phyloP scores from a whole-genome alignment of 495 filamentous ascomycete species.

The Penicillium robsamsonii region DNA sequence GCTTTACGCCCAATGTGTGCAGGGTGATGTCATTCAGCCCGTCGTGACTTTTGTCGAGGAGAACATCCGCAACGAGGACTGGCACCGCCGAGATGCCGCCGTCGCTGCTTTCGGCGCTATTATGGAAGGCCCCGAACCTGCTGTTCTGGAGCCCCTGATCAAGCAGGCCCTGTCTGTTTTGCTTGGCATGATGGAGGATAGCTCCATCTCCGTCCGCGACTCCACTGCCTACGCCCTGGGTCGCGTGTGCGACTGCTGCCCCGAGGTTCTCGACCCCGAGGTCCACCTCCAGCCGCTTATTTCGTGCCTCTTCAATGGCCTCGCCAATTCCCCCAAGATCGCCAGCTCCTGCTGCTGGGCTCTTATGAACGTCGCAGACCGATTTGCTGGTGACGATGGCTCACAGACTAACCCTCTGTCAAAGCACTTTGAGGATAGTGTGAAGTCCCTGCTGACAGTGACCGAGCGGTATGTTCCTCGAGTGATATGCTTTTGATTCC shows the following conservation, averaged over 20 bases:
- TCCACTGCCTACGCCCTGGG: slow-evolving; percentile 97
- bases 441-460: slow-evolving; percentile 76
- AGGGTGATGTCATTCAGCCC: slow-evolving; percentile 71
- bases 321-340: slow-evolving; percentile 93
- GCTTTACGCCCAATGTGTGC: slow-evolving; percentile 89
- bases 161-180: slow-evolving; percentile 90
- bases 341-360: slow-evolving; percentile 98
- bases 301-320: slow-evolving; percentile 81
- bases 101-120: slow-evolving; percentile 98
- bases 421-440: slow-evolving; percentile 88
- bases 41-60: slow-evolving; percentile 88
- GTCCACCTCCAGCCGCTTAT: slow-evolving; percentile 81
- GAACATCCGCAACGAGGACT: slow-evolving; percentile 85
- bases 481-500: slow-evolving; percentile 3
- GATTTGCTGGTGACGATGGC: slow-evolving; percentile 81
- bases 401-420: slow-evolving; percentile 79
- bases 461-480: slow-evolving; percentile 65
- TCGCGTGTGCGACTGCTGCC: slow-evolving; percentile 87
- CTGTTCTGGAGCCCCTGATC: slow-evolving; percentile 81
- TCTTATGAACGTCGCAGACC: slow-evolving; percentile 95
- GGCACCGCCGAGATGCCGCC: slow-evolving; percentile 89
- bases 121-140: slow-evolving; percentile 95
- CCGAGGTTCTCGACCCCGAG: slow-evolving; percentile 80
- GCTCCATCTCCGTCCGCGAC: slow-evolving; percentile 83
- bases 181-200: slow-evolving; percentile 94